Conservation (phyloP, 163 green algal genomes). For the Prototheca wickerhamii region DNA sequence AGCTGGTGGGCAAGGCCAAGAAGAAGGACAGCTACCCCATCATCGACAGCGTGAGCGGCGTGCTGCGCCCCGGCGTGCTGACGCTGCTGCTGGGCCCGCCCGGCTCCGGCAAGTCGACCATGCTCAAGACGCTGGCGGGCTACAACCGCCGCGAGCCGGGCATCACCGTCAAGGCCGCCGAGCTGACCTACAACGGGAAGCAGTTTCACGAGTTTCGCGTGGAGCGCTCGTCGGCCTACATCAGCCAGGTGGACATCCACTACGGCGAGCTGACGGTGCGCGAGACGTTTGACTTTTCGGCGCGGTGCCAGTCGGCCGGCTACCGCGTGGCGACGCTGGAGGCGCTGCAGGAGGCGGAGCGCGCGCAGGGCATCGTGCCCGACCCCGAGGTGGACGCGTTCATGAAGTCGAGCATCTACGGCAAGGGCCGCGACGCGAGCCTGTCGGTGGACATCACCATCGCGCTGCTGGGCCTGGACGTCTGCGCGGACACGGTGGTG, state of each 20-base stretch:
- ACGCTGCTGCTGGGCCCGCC: slow-evolving; percentile 73
- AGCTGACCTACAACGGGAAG: slow-evolving; percentile 58
- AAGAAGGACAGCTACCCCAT: slow-evolving; percentile 6
- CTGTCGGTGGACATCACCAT: slow-evolving; percentile 27
- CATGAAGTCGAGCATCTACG: slow-evolving; percentile 30
- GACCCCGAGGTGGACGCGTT: slow-evolving; percentile 56
- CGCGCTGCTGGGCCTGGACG: slow-evolving; percentile 51
- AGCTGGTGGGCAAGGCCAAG: slow-evolving; percentile 5
- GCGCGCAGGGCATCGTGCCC: slow-evolving; percentile 35
- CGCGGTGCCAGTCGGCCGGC: slow-evolving; percentile 35
- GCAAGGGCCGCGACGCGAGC: slow-evolving; percentile 3
- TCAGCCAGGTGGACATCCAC: slow-evolving; percentile 49
- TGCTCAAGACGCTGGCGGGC: slow-evolving; percentile 56
- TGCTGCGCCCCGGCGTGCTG: slow-evolving; percentile 46
- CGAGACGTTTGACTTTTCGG: slow-evolving; percentile 73
- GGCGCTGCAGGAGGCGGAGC: slow-evolving; percentile 33
- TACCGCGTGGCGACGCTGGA: slow-evolving; percentile 30
- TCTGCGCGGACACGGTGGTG: slow-evolving; percentile 48
- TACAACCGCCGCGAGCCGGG: not conserved
- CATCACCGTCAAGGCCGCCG: slow-evolving; percentile 7
- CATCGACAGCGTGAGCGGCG: slow-evolving; percentile 13
- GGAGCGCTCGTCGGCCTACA: slow-evolving; percentile 34
- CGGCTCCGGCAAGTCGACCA: slow-evolving; percentile 56
- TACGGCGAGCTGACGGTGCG: slow-evolving; percentile 73
- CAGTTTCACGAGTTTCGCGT: slow-evolving; percentile 43